phyloP scores from a whole-genome alignment of 805 yeast species.

The Hanseniaspora nectarophila region DNA sequence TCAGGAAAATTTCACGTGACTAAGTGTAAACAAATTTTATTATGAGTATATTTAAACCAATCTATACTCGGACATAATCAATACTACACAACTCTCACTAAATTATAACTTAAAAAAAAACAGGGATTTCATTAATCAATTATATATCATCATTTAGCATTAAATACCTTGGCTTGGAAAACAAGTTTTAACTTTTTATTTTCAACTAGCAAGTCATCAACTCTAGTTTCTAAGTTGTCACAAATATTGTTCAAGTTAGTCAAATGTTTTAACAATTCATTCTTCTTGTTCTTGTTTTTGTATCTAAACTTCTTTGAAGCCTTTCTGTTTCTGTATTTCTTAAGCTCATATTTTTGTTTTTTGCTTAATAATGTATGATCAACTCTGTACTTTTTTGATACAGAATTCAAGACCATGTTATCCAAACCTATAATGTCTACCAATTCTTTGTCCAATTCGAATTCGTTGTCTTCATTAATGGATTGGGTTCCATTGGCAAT shows the following conservation, averaged over 20 bases:
- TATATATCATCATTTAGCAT: background rate
- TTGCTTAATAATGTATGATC: constrained; percentile 5
- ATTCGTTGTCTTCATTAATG: background rate
- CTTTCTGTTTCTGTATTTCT: constrained; percentile 13
- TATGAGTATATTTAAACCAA: background rate
- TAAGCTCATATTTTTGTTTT: constrained; percentile 11
- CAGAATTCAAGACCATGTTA: constrained; percentile 2
- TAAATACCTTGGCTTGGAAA: background rate
- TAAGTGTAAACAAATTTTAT: background rate
- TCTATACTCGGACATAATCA: background rate
- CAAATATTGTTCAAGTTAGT: background rate
- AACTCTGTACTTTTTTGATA: constrained; percentile 11
- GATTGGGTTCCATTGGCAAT: background rate
- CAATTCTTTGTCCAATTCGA: constrained; percentile 9
- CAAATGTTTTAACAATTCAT: constrained; percentile 6
- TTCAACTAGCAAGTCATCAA: constrained; percentile 3
- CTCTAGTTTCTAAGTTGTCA: background rate
- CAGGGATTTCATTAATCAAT: too few species aligned
- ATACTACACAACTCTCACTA: background rate
- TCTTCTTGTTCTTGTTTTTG: constrained; percentile 11
- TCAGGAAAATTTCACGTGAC: background rate
- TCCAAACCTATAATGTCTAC: constrained; percentile 7
- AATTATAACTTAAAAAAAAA: too few species aligned
- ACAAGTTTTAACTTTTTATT: background rate
- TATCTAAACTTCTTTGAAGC: constrained; percentile 12